Percentiles rank a stretch among this genome's conserved stretches.
Evolutionary conservation across 495 filamentous ascomycete genomes (phyloP).

Genomic region (Acidomyces sp.): DNA sequence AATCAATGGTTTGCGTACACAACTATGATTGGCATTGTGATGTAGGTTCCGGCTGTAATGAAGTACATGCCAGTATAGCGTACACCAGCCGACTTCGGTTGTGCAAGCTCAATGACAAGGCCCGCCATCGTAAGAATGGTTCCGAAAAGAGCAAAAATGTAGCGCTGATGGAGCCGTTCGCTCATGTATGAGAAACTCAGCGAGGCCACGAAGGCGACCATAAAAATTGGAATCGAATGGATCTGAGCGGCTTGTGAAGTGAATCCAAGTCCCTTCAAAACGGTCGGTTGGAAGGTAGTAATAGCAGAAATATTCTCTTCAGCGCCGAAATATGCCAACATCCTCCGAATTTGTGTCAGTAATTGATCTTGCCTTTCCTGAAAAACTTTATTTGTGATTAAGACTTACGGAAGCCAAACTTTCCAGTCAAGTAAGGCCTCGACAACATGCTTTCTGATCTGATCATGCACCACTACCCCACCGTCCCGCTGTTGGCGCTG

Average conservation of each 20-base stretch:
- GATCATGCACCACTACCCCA: conserved; percentile 6
- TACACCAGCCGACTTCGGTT: background rate
- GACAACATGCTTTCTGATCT: conserved; percentile 1
- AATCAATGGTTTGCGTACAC: no score
- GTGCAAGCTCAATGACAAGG: conserved; percentile 5
- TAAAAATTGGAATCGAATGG: conserved; percentile 6
- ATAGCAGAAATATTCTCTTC: conserved; percentile 12
- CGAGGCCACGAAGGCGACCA: conserved; percentile 1
- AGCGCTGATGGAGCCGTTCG: conserved; percentile 1
- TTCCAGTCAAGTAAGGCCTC: conserved; percentile 18
- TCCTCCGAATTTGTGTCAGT: conserved; percentile 1
- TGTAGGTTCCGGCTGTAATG: conserved; percentile 1
- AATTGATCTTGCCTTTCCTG: no score
- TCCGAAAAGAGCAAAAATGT: conserved; percentile 5
- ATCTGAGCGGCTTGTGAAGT: conserved; percentile 4
- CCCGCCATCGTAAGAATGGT: background rate
- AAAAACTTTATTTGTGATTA: no score
- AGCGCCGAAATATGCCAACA: conserved; percentile 16
- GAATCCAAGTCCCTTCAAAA: conserved; percentile 10
- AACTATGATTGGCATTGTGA: conserved; percentile 12
- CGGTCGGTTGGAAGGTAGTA: conserved; percentile 12
- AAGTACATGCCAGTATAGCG: conserved; percentile 9
- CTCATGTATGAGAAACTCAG: conserved; percentile 1
- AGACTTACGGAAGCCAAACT: conserved; percentile 19
- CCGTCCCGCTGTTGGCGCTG: conserved; percentile 13